Evolutionary conservation across 2,329 filamentous ascomycete species (phyloP), one percentile per base, ranked within the genome.

Genomic region (Metarhizium robertsii): DNA sequence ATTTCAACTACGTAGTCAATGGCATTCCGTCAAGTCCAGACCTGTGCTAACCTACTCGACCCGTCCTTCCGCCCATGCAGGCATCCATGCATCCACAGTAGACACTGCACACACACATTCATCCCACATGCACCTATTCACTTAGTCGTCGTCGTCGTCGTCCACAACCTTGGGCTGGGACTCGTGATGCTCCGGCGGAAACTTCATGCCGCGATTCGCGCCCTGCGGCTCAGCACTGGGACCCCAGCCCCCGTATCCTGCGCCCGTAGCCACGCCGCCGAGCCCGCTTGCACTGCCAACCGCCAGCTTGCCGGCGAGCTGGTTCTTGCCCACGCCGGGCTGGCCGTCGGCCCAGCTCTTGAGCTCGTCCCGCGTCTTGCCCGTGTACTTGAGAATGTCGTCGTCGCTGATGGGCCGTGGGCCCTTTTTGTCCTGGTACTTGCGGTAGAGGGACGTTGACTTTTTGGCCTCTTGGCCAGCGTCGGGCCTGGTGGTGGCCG

Each of bases 311-410:
- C 72, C 71, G 4, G 71, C 70, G 20, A 68, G 61, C 55, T 72
- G 70, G 54, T 75, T 73, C 53, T 65, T 69, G 40, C 65, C 73
- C 4, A 76, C 72, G 16, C 71, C 72, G 1, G 73, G 71, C 30
- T 65, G 61, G 4, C 62, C 63, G 29, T 68, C 69, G n/a, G 69
- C 67, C 72, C 73, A 74, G 2, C 61, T 38, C 25, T 65, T 62
- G 53, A 75, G 63, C 60, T 70, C 63, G 2, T 63, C 65, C 43
- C 68, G 66, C 34, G 61, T 62, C 59, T 68, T 74, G 61, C 73
- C 73, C 38, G 72, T 74, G 66, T 73, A 73, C 58, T 73, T 73
- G 32, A 65, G 52, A 32, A 75, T 60, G 57, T 73, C 72, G 11
- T 71, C 70, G 56, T 75, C 71, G 58, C 66, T 69, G 49, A 71